These are phyloP conservation scores for Shiraia sp. DNA, from an alignment of 2,329 filamentous ascomycete species.

Conservation along the genomic window DNA sequence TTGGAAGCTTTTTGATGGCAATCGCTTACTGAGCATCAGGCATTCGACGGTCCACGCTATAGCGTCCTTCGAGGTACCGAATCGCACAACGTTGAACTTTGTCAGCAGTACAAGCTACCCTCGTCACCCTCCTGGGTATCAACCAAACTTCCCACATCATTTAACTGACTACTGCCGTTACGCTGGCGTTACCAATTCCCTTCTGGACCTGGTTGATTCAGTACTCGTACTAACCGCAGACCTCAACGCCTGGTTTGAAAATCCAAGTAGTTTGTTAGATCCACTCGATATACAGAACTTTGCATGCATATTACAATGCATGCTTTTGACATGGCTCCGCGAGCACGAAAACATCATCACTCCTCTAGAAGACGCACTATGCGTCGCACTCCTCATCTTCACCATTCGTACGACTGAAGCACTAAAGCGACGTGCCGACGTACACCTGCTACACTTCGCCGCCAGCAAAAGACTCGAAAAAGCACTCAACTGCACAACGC, in stretches of 20 bases:
- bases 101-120: conserved; percentile 31
- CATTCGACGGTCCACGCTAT: conserved; percentile 45
- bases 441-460: conserved; percentile 34
- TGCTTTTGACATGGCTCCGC: conserved; percentile 37
- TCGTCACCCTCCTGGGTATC: conserved; percentile 36
- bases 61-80: conserved; percentile 38
- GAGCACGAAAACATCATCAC: conserved; percentile 28
- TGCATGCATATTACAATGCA: conserved; percentile 39
- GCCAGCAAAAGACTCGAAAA: conserved; percentile 40
- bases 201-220: conserved; percentile 33
- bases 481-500: conserved; percentile 39
- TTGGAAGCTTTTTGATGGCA: too few relatives aligned
- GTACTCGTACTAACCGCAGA: conserved; percentile 40
- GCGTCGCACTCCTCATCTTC: conserved; percentile 42
- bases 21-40: conserved; percentile 46
- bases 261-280: conserved; percentile 35
- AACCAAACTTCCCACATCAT: conserved; percentile 31
- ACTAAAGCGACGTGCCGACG: conserved; percentile 26
- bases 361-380: conserved; percentile 42
- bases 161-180: conserved; percentile 34
- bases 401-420: conserved; percentile 42
- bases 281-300: conserved; percentile 44
- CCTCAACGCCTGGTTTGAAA: conserved; percentile 39
- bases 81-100: conserved; percentile 35
- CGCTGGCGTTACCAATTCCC: conserved; percentile 32